Base-by-base conservation (phyloP, 768 basidiomycete genomes). In the Lactifluus piperatus region DNA sequence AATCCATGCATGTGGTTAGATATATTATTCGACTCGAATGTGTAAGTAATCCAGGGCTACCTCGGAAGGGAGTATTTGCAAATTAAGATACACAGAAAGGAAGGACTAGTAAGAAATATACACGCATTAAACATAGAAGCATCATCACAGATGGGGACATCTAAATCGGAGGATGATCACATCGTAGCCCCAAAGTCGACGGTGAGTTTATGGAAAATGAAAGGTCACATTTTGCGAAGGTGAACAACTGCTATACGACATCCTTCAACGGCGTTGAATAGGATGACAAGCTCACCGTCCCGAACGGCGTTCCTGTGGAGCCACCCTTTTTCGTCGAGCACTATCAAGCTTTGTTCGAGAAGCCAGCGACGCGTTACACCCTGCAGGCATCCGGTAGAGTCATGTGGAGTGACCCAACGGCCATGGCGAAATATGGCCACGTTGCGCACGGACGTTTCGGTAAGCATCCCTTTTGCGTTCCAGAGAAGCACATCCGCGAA, bases 261-360 rank as follows among this genome's bases (percentile, higher is more conserved):
- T 29, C 88, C 88, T 62, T 77, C 77, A 5, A 88, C 82, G 8
- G 82, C 84, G 66, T 91, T 91, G 68, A 83, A 86, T 36, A 88
- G 71, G 37, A 91, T 74, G 2, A 87, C 80, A 73, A 75, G 79
- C 62, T 88, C 85, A 16, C 81, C 79, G 22, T 75, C 64, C 49
- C 68, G 62, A 34, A 86, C 70, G 44, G 64, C 68, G 44, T 75
- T 71, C 60, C 70, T 73, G 26, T 9, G 53, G 24, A 63, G 62
- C 11, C 44, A 34, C 9, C 39, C 56, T 32, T 27, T 27, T 20
- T 48, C 36, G n/a, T 65, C 64, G 5, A n/a, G 81, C 76, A 73
- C 66, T 37, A 90, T 76, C 5, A 75, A 75, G 22, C 74, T 76
- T 43, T 82, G 76, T 58, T 83, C 81, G 20, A 92, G 72, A 8